phyloP scores from a whole-genome alignment of 1,139 yeast species.

The Yamadazyma membranifaciens region DNA sequence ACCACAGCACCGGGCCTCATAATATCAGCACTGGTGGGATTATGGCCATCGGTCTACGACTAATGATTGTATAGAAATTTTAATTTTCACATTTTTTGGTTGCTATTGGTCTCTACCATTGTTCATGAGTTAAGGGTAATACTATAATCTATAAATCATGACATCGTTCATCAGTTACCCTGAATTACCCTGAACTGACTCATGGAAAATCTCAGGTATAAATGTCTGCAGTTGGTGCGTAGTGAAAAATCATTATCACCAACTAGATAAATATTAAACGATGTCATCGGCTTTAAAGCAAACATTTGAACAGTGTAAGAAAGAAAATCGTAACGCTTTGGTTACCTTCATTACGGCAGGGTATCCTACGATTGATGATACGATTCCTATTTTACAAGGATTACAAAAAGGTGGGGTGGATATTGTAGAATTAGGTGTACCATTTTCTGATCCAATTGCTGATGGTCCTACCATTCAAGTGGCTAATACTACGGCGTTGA shows the following conservation, averaged over 20 bases:
- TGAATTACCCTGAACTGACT: constrained; percentile 36
- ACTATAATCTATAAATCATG: not conserved
- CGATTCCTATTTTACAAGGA: constrained; percentile 80
- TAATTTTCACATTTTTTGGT: not conserved
- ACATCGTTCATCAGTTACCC: constrained; percentile 4
- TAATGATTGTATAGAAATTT: constrained; percentile 1
- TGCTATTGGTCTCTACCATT: not conserved
- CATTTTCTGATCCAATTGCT: constrained; percentile 98
- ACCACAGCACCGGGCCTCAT: too few relatives aligned
- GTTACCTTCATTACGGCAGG: constrained; percentile 95
- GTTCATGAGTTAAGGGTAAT: not conserved
- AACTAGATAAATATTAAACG: constrained; percentile 1
- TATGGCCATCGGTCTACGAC: too few relatives aligned
- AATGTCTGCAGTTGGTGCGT: not conserved
- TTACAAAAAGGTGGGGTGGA: constrained; percentile 96
- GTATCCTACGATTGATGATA: constrained; percentile 82
- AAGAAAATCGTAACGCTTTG: constrained; percentile 80
- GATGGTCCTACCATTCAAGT: constrained; percentile 97
- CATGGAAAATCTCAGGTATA: constrained; percentile 13
- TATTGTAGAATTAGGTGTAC: constrained; percentile 90
- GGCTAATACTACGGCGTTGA: constrained; percentile 76
- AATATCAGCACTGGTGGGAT: too few relatives aligned
- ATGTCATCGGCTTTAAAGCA: constrained; percentile 72
- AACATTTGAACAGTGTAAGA: constrained; percentile 69
- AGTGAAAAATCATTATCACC: not conserved